Conservation (phyloP, 768 basidiomycete species). For the Xanthoconium purpureum region DNA sequence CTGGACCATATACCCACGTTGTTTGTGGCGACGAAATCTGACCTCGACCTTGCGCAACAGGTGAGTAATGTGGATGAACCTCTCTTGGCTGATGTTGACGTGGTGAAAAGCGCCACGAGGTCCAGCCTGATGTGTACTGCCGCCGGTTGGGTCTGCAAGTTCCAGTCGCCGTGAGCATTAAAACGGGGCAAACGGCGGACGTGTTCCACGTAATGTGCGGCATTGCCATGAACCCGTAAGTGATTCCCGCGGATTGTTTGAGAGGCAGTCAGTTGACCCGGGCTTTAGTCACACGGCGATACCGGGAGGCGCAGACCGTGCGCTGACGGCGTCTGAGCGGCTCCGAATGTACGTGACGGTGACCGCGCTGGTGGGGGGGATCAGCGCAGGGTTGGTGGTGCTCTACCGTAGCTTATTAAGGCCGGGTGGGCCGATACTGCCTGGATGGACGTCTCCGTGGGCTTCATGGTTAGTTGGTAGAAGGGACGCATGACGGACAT, state of each 20-base stretch:
- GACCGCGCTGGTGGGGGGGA: slow-evolving; percentile 71
- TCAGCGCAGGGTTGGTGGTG: slow-evolving; percentile 69
- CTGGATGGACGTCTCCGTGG: slow-evolving; percentile 59
- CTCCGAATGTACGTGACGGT: slow-evolving; percentile 70
- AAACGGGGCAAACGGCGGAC: slow-evolving; percentile 79
- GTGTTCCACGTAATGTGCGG: slow-evolving; percentile 84
- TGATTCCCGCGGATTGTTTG: slow-evolving; percentile 20
- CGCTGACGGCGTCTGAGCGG: slow-evolving; percentile 64
- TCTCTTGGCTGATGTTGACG: slow-evolving; percentile 2
- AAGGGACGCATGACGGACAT: slow-evolving; percentile 32
- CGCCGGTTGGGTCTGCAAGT: slow-evolving; percentile 85
- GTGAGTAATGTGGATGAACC: slow-evolving; percentile 37
- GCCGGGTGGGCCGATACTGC: slow-evolving; percentile 54
- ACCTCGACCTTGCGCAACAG: slow-evolving; percentile 94
- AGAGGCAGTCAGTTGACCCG: slow-evolving; percentile 9
- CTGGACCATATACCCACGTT: slow-evolving; percentile 92
- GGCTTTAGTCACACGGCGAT: slow-evolving; percentile 54
- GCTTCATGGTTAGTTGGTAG: slow-evolving; percentile 62
- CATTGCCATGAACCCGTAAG: slow-evolving; percentile 86
- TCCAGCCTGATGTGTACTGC: slow-evolving; percentile 97
- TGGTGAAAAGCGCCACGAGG: slow-evolving; percentile 79
- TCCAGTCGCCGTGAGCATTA: slow-evolving; percentile 91
- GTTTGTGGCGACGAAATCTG: slow-evolving; percentile 98
- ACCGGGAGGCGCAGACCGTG: slow-evolving; percentile 82
- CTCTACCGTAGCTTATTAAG: slow-evolving; percentile 64